These are phyloP conservation scores for Apophysomyces trapeziformis DNA, from an alignment of 371 early-diverging fungal species.

Conservation along the genomic window DNA sequence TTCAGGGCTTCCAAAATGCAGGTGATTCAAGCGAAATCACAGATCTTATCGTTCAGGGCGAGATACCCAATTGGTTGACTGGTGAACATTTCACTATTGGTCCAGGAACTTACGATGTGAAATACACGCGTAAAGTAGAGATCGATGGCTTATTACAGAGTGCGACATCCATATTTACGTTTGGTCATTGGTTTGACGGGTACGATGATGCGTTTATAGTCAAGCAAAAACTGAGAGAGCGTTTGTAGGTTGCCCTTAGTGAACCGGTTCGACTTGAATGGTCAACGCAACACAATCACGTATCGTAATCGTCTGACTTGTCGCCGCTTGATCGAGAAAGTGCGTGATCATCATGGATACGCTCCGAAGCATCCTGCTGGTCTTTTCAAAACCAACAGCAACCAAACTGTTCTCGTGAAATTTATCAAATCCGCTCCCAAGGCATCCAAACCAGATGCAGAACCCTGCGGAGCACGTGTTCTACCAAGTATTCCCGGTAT, in stretches of 20 bases:
- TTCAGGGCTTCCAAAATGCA: conserved; percentile 49
- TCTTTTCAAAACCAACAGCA: conserved; percentile 66
- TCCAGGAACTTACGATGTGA: conserved; percentile 66
- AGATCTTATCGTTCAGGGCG: conserved; percentile 52
- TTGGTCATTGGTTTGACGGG: conserved; percentile 78
- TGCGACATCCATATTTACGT: conserved; percentile 62
- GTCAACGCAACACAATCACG: conserved; percentile 53
- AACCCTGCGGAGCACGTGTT: conserved; percentile 64
- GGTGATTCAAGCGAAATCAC: conserved; percentile 38
- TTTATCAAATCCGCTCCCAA: conserved; percentile 58
- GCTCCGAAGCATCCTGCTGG: conserved; percentile 69
- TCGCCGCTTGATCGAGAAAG: conserved; percentile 61
- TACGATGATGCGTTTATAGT: conserved; percentile 20
- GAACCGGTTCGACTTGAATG: conserved; percentile 68
- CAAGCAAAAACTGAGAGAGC: not conserved
- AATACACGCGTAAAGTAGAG: conserved; percentile 64
- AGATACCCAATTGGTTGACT: conserved; percentile 65
- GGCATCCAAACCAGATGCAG: conserved; percentile 55
- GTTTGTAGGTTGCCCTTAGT: conserved; percentile 54
- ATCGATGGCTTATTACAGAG: conserved; percentile 64
- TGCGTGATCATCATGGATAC: conserved; percentile 72
- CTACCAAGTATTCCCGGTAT: conserved; percentile 54
- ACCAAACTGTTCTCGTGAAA: conserved; percentile 67
- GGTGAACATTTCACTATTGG: conserved; percentile 70
- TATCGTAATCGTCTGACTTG: conserved; percentile 67